Conservation (phyloP, 768 basidiomycete species). For the Astraeus odoratus region DNA sequence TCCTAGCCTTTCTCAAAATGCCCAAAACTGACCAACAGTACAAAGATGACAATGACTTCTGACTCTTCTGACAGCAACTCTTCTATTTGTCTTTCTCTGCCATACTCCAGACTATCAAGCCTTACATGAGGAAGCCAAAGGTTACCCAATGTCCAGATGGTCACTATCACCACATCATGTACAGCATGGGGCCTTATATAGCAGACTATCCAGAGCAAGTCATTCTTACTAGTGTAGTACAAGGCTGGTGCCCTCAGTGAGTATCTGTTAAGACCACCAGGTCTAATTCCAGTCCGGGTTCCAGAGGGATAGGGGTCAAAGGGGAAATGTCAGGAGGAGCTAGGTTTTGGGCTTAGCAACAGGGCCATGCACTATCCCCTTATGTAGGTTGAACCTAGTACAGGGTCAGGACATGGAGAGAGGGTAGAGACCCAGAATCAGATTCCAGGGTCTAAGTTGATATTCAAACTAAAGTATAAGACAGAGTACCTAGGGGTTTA, state of each 20-base stretch:
- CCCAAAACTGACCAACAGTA: not conserved
- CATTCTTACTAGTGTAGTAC: not conserved
- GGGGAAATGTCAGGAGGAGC: no score
- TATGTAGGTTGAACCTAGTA: no score
- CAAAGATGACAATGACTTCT: not conserved
- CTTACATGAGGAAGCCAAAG: not conserved
- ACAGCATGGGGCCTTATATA: constrained; percentile 22
- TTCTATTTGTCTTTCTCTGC: not conserved
- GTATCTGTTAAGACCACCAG: no score
- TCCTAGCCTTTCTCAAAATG: constrained; percentile 20
- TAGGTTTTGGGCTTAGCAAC: no score
- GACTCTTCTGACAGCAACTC: not conserved
- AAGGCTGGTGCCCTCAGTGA: not conserved
- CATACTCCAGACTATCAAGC: not conserved
- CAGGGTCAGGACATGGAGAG: no score
- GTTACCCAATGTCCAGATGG: constrained; percentile 17
- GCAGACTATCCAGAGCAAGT: constrained; percentile 29
- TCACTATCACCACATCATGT: constrained; percentile 21
- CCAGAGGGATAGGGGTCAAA: no score
- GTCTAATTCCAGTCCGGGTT: no score
- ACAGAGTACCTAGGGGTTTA: no score
- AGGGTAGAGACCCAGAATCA: no score
- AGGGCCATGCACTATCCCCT: no score
- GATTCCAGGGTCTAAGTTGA: no score
- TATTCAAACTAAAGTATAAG: no score